A percentile compares a stretch with the other conserved stretches of the same genome.
Conservation (phyloP, 2,329 filamentous ascomycete genomes). For the Cladophialophora carrionii region DNA sequence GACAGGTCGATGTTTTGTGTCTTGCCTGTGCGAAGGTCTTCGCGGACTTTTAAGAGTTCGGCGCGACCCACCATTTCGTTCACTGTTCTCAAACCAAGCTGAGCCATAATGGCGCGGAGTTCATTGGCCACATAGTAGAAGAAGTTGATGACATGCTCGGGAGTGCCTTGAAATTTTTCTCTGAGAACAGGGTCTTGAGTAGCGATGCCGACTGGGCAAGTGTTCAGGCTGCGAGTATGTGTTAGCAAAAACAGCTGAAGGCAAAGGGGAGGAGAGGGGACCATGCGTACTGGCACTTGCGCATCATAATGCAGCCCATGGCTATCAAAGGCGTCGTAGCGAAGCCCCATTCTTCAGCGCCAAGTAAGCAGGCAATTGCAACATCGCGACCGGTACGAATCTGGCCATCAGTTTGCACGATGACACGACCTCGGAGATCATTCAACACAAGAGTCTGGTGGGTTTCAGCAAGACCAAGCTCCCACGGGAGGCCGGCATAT, state of each 20-base stretch:
- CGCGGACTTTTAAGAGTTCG: constrained; percentile 81
- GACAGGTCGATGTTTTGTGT: constrained; percentile 92
- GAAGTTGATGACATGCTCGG: constrained; percentile 98
- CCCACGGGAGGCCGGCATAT: constrained; percentile 95
- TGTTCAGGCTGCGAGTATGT: constrained; percentile 58
- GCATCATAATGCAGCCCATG: constrained; percentile 96
- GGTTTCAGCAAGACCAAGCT: constrained; percentile 92
- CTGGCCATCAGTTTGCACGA: constrained; percentile 95
- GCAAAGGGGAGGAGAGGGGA: not conserved
- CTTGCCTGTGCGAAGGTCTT: constrained; percentile 85
- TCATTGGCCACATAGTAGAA: constrained; percentile 98
- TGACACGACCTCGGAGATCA: constrained; percentile 90
- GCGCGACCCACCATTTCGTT: constrained; percentile 98
- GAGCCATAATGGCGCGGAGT: constrained; percentile 94
- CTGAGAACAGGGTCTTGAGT: constrained; percentile 93
- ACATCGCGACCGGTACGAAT: constrained; percentile 90
- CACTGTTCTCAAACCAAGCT: constrained; percentile 88
- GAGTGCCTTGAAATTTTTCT: constrained; percentile 89
- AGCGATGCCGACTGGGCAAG: constrained; percentile 89
- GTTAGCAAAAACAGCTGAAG: constrained; percentile 10
- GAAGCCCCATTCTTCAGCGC: constrained; percentile 98
- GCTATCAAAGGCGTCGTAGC: constrained; percentile 92
- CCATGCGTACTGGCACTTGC: constrained; percentile 54
- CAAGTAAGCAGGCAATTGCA: constrained; percentile 89
- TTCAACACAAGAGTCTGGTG: constrained; percentile 96